Evolutionary conservation across 331 rosid species (phyloP), one percentile per base, ranked within the genome.

Genomic region (Malus hybrid): DNA sequence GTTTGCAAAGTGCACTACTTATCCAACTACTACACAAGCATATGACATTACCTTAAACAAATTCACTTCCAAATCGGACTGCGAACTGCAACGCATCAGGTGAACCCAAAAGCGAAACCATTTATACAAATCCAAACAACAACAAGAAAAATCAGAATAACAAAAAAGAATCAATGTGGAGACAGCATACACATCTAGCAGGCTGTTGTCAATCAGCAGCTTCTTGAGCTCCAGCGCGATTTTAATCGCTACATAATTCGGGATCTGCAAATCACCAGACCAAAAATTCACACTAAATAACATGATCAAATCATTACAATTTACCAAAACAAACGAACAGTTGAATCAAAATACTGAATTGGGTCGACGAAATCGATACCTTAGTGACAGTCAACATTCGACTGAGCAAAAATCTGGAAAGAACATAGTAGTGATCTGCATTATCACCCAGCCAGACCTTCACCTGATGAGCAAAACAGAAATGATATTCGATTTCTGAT

Each of bases 381-480:
- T 94, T 94, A 73, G 98, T 94, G n/a, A 93, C 98, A 6, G 98
- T 93, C 20, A 93, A 76, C 98, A 87, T 93, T 81, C 98, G 87
- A 76, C 96, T 85, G 74, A 94, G 93, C 90, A 94, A 82, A 84
- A 94, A 94, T 85, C 97, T 84, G 71, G 98, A 93, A 10, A 93
- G 87, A 77, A 93, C 98, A 73, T 93, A 93, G 83, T 93, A 93
- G 84, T 93, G 98, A 80, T 94, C 98, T 2, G 96, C 98, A 84
- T 90, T 91, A 80, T 88, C 98, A 72, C 98, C 98, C 86, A 94
- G 82, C 98, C 98, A 94, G 34, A 94, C 98, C 84, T 91, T 91
- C 4, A 91, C 98, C 98, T 91, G 82, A 3, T 31, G 75, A 42
- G 44, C 16, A 8, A 36, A 55, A 61, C 16, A 8, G 2, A 55